Evolutionary conservation across 106 monocot genomes (phyloP).

Genomic region (Hemerocallis citrina): DNA sequence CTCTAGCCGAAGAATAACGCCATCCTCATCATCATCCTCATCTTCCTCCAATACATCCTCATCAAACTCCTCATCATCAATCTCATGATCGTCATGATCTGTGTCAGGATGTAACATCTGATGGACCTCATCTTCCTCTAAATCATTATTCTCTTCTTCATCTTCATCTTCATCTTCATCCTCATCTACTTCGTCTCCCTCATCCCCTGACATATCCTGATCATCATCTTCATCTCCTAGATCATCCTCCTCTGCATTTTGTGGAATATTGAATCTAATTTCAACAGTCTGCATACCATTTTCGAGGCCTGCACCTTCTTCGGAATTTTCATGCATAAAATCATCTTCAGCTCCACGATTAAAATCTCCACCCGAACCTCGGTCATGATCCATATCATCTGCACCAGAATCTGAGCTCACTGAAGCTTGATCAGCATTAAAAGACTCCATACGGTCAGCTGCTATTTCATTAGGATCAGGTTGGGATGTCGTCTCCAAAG

Average conservation of each 20-base stretch:
- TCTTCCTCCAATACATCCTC: conserved; percentile 68
- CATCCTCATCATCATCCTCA: conserved; percentile 93
- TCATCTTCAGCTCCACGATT: conserved; percentile 70
- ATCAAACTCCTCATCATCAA: conserved; percentile 94
- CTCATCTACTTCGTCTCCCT: conserved; percentile 62
- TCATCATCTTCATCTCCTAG: conserved; percentile 71
- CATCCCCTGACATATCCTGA: conserved; percentile 69
- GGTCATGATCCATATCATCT: conserved; percentile 92
- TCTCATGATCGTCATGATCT: conserved; percentile 95
- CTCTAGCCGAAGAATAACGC: conserved; percentile 74
- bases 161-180: conserved; percentile 65
- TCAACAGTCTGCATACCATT: conserved; percentile 80
- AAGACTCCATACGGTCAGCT: conserved; percentile 54
- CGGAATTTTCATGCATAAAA: conserved; percentile 92
- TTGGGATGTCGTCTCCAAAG: conserved; percentile 54
- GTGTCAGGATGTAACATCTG: conserved; percentile 91
- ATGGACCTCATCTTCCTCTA: conserved; percentile 90
- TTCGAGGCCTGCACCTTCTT: conserved; percentile 44
- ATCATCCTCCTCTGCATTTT: conserved; percentile 44
- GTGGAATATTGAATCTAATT: conserved; percentile 83
- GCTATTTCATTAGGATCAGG: conserved; percentile 47
- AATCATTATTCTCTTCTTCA: conserved; percentile 78
- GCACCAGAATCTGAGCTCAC: conserved; percentile 51
- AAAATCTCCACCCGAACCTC: conserved; percentile 56
- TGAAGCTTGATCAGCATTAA: conserved; percentile 49